Conservation (phyloP, 352 stramenopile species). For the Thraustochytrium sp. region DNA sequence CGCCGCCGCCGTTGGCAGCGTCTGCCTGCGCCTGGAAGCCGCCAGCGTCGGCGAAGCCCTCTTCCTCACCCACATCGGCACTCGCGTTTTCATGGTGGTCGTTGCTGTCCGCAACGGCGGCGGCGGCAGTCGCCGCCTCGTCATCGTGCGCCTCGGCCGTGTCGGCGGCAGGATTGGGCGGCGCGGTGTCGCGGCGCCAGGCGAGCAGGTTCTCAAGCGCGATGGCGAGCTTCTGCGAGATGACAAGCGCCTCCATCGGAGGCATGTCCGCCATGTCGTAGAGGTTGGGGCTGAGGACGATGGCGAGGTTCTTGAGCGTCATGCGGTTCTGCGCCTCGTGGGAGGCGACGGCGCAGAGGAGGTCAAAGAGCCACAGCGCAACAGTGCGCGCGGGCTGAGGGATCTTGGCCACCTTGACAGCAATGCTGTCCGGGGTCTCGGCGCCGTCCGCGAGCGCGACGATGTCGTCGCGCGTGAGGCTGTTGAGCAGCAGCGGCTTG, state of each 20-base stretch:
- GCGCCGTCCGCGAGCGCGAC: constrained; percentile 54
- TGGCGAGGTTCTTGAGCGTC: constrained; percentile 69
- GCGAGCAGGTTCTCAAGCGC: constrained; percentile 52
- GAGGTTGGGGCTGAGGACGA: constrained; percentile 70
- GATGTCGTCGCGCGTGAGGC: constrained; percentile 61
- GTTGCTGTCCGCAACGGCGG: no score
- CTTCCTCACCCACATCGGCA: no score
- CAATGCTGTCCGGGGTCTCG: constrained; percentile 51
- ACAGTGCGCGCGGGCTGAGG: constrained; percentile 54
- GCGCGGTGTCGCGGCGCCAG: neutral
- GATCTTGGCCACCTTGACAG: constrained; percentile 54
- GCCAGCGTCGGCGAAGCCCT: no score
- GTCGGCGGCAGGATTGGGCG: no score
- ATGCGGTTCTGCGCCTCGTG: constrained; percentile 68
- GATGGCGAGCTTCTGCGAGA: constrained; percentile 67
- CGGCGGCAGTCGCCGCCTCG: no score
- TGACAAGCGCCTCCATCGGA: constrained; percentile 62
- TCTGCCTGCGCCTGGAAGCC: no score
- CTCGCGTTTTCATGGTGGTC: no score
- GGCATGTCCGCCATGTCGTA: constrained; percentile 62
- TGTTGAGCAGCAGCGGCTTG: constrained; percentile 64
- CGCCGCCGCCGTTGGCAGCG: no score
- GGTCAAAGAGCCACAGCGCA: constrained; percentile 66
- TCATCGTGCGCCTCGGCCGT: no score
- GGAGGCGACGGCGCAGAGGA: constrained; percentile 61